These are phyloP conservation scores for Rhexocercosporidium sp. DNA, from an alignment of 2,329 filamentous ascomycete species.

Conservation along the genomic window DNA sequence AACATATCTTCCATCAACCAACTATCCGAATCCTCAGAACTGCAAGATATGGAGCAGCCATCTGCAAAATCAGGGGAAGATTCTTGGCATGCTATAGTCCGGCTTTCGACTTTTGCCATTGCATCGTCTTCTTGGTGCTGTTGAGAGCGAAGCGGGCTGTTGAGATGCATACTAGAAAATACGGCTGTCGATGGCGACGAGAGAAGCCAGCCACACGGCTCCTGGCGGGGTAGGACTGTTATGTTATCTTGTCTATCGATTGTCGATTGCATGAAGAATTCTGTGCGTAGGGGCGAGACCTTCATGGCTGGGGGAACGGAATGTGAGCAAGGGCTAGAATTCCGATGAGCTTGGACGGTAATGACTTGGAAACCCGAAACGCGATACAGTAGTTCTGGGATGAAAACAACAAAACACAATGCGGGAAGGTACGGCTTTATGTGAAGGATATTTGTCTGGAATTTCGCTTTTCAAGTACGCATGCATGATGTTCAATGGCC, in stretches of 20 bases:
- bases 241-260: constrained; percentile 21
- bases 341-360: background rate
- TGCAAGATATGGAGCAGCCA: background rate
- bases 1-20: constrained; percentile 7
- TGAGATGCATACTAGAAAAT: constrained; percentile 12
- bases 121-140: background rate
- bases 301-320: background rate
- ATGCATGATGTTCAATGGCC: background rate
- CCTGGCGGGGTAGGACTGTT: background rate
- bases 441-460: background rate
- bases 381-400: background rate
- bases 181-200: constrained; percentile 7
- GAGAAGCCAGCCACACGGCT: constrained; percentile 3
- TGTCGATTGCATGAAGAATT: constrained; percentile 15
- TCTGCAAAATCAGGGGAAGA: background rate
- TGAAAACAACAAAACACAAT: background rate
- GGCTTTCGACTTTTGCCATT: background rate
- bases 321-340: constrained; percentile 11
- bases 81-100: background rate
- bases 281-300: background rate
- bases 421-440: background rate
- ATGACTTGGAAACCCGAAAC: background rate
- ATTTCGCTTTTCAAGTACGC: background rate
- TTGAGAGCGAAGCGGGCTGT: background rate
- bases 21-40: background rate